Base-by-base conservation (phyloP, 139 green algal species). In the Chlorella sp. region DNA sequence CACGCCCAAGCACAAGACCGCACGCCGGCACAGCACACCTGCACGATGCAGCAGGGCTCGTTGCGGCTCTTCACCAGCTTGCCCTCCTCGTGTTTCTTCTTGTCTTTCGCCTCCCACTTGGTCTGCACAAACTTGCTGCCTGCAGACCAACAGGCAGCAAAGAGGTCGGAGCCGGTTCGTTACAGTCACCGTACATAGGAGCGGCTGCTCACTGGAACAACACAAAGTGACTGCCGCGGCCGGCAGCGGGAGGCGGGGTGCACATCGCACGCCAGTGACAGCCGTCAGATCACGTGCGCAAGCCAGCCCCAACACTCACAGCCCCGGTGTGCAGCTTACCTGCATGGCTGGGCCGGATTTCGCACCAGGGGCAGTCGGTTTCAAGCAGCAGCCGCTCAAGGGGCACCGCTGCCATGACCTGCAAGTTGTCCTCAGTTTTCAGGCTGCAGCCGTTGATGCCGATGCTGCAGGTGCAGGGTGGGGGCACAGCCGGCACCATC, bases 361-460 rank as follows among this genome's bases (percentile, higher is more conserved):
- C 93, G 78, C 95, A 98, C 89, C 96, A 98, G 0, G 95, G 95
- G 62, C 88, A 91, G 88, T 98, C 95, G 30, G 95, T 98, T 81
- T 98, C 95, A 0, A 98, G 54, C 85, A 98, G 89, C n/a, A 98
- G 70, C 11, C 94, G 87, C 34, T 94, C 92, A 46, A 91, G 34
- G 1, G 95, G 95, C 32, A 98, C 88, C 0, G 64, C 40, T 0
- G 82, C 83, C 86, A 94, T 87, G 41, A 94, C 94, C 26, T 76
- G 68, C 67, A 98, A 74, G 77, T 98, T 98, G 7, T 93, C 93
- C 64, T 92, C 92, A 34, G 95, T 98, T 62, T 96, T 97, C 0
- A 98, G 73, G 14, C 90, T 96, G 89, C 95, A 98, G 30, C 95
- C 95, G 84, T 98, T 98, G 60, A 98, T 90, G 40, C 95, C 92